These are phyloP conservation scores for Cytospora piceae DNA, from an alignment of 2,329 filamentous ascomycete species.

Conservation along the genomic window DNA sequence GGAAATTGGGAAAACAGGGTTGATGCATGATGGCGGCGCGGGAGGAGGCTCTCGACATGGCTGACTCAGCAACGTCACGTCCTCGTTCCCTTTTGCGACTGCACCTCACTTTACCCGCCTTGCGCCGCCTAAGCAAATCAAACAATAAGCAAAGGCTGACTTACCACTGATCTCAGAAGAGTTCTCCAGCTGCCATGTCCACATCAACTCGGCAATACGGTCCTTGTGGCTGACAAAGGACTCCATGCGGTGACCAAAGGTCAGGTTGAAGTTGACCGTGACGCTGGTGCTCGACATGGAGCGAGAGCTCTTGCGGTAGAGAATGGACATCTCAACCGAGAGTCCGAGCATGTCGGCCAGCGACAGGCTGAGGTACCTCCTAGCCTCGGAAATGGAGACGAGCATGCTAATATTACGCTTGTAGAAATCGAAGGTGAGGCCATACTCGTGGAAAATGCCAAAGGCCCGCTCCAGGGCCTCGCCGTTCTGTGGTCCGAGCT, in stretches of 20 bases:
- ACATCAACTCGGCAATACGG: slow-evolving; percentile 30
- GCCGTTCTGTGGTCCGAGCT: slow-evolving; percentile 30
- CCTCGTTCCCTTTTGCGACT: not conserved
- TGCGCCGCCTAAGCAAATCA: not conserved
- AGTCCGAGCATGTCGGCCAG: slow-evolving; percentile 32
- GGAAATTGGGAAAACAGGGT: slow-evolving; percentile 12
- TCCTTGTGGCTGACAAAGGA: slow-evolving; percentile 31
- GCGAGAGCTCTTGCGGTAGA: slow-evolving; percentile 29
- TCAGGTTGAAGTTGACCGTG: slow-evolving; percentile 31
- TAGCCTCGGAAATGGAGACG: slow-evolving; percentile 29
- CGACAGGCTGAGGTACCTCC: slow-evolving; percentile 32
- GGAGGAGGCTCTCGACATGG: slow-evolving; percentile 9
- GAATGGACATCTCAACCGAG: slow-evolving; percentile 28
- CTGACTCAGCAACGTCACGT: slow-evolving; percentile 26
- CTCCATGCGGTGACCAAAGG: slow-evolving; percentile 30
- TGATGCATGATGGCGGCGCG: slow-evolving; percentile 26
- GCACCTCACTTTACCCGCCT: not conserved
- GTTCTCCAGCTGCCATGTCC: slow-evolving; percentile 31
- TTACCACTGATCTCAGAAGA: slow-evolving; percentile 30
- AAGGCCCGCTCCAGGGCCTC: slow-evolving; percentile 31
- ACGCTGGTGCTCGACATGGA: slow-evolving; percentile 28
- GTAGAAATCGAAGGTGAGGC: slow-evolving; percentile 30
- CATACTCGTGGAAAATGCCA: slow-evolving; percentile 30
- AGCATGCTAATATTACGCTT: slow-evolving; percentile 30
- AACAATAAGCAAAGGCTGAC: not conserved